These are phyloP conservation scores for Albifimbria verrucaria DNA, from an alignment of 2,329 filamentous ascomycete species.

Conservation along the genomic window DNA sequence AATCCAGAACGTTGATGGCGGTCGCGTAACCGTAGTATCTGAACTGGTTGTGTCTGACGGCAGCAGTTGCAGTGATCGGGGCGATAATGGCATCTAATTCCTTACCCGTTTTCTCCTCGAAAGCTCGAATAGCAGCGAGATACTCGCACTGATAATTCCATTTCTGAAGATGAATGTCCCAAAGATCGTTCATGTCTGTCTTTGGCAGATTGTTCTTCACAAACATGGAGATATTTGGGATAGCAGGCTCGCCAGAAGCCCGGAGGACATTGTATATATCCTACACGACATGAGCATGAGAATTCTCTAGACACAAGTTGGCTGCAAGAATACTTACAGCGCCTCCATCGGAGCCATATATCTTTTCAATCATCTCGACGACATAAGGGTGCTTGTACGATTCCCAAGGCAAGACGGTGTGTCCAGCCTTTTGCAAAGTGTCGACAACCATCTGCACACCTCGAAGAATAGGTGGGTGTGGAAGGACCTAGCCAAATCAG, in stretches of 20 bases:
- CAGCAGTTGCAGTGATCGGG: conserved; percentile 37
- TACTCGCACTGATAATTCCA: conserved; percentile 31
- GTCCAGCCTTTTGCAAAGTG: conserved; percentile 21
- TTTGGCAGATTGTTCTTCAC: conserved; percentile 16
- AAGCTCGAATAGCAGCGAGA: conserved; percentile 16
- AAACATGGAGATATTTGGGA: conserved; percentile 26
- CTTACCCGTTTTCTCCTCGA: conserved; percentile 12
- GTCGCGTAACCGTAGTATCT: conserved; percentile 34
- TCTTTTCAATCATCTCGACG: conserved; percentile 19
- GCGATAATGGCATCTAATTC: conserved; percentile 36
- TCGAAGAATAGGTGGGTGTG: conserved; percentile 32
- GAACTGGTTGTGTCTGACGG: conserved; percentile 32
- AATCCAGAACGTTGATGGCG: conserved; percentile 35
- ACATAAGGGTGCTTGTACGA: conserved; percentile 24
- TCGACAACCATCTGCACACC: conserved; percentile 23
- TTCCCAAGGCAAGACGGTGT: conserved; percentile 25
- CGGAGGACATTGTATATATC: conserved; percentile 23
- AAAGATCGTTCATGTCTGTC: conserved; percentile 20
- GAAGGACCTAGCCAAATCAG: conserved; percentile 20
- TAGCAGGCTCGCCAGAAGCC: conserved; percentile 31
- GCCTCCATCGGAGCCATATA: conserved; percentile 26
- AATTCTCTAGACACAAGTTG: neutral
- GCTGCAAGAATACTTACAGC: conserved; percentile 12
- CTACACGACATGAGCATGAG: conserved; percentile 6
- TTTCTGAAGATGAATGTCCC: conserved; percentile 25